A percentile compares a stretch with the other conserved stretches of the same genome.
phyloP scores from a whole-genome alignment of 108 stramenopile species.

The Skeletonema menzelii region DNA sequence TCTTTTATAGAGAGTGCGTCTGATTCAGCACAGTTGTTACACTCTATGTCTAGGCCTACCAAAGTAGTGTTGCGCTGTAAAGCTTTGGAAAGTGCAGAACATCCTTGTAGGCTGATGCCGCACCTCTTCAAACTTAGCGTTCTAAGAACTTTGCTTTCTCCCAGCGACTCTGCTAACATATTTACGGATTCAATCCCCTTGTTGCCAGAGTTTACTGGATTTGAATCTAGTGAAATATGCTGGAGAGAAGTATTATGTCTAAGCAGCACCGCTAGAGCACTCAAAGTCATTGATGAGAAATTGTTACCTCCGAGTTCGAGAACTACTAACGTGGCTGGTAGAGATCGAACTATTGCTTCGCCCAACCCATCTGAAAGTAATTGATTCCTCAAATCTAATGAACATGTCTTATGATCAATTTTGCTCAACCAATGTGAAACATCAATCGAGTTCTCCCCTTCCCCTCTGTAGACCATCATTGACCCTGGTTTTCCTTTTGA shows the following conservation, averaged over 20 bases:
- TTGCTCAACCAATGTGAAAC: conserved; percentile 29
- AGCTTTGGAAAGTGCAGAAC: conserved; percentile 20
- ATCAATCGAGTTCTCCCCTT: conserved; percentile 17
- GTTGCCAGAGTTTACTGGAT: conserved; percentile 18
- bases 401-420: conserved; percentile 4
- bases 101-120: conserved; percentile 28
- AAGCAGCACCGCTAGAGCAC: conserved; percentile 25
- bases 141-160: conserved; percentile 11
- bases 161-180: conserved; percentile 24
- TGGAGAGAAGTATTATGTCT: conserved; percentile 14
- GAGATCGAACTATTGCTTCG: conserved; percentile 23
- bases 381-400: conserved; percentile 40
- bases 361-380: conserved; percentile 33
- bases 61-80: conserved; percentile 25
- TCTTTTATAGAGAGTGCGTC: conserved; percentile 10
- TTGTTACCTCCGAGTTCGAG: conserved; percentile 43
- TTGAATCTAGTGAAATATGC: conserved; percentile 30
- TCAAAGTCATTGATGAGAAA: conserved; percentile 21
- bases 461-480: conserved; percentile 12
- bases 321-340: conserved; percentile 7
- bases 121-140: conserved; percentile 45
- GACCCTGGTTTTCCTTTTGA: too few species aligned
- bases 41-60: conserved; percentile 34
- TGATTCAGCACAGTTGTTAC: conserved; percentile 25
- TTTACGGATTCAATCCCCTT: conserved; percentile 25